Evolutionary conservation across 1,139 yeast genomes (phyloP).

Genomic region (Sugiyamaella neomexicana): DNA sequence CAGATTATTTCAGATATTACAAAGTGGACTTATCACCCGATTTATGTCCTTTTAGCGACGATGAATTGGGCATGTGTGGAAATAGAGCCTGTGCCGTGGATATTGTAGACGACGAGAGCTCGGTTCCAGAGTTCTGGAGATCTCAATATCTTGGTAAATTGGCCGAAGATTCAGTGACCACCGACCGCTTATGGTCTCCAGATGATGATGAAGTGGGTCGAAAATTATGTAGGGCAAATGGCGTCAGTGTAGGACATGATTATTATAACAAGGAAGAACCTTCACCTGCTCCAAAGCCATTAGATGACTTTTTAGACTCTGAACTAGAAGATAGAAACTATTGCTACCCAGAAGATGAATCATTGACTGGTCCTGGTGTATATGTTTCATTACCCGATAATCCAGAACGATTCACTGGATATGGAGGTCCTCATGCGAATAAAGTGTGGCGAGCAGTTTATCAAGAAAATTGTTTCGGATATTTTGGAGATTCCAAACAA

Average conservation of each 20-base stretch:
- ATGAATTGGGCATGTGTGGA: constrained; percentile 80
- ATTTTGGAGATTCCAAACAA: constrained; percentile 44
- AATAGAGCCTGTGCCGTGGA: constrained; percentile 95
- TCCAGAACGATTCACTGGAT: constrained; percentile 96
- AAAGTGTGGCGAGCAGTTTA: constrained; percentile 94
- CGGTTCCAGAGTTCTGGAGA: constrained; percentile 69
- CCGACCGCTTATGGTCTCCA: constrained; percentile 32
- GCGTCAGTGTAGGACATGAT: constrained; percentile 13
- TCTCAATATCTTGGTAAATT: constrained; percentile 71
- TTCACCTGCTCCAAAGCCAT: constrained; percentile 8
- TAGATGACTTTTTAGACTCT: constrained; percentile 16
- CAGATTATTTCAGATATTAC: constrained; percentile 68
- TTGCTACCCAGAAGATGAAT: constrained; percentile 61
- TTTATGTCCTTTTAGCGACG: constrained; percentile 86
- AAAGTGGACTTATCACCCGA: constrained; percentile 77
- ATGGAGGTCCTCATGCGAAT: constrained; percentile 87
- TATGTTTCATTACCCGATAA: constrained; percentile 83
- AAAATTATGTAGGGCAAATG: constrained; percentile 15
- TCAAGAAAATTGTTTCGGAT: constrained; percentile 82
- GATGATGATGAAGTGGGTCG: constrained; percentile 20
- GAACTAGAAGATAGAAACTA: constrained; percentile 43
- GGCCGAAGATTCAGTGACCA: constrained; percentile 47
- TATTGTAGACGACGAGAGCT: constrained; percentile 53
- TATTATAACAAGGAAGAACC: constrained; percentile 4
- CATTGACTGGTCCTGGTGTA: constrained; percentile 53